Base-by-base conservation (phyloP, 2,329 filamentous ascomycete species). In the Pseudodiploospora longispora region DNA sequence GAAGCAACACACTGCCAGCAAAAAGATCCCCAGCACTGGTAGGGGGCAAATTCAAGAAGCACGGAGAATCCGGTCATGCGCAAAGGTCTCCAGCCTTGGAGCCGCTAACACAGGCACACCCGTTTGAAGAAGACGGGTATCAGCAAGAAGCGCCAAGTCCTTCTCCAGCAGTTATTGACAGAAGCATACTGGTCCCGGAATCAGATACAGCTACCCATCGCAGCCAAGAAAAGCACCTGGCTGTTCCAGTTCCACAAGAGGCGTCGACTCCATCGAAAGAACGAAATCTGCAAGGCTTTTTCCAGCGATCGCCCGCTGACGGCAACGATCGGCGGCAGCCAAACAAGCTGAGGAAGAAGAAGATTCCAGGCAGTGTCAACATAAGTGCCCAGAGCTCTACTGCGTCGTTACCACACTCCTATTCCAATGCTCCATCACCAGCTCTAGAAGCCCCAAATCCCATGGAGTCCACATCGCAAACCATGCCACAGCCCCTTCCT, bases 1-100 rank as follows among this genome's bases (percentile, higher is more conserved):
- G 78, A 46, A 96, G 91, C 66, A 97, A 97, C 60, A 98, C 93
- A 3, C 74, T 97, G 10, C 93, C 93, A 1, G 93, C 91, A 0
- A 95, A 95, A 60, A 84, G 85, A 60, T 93, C 88, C 0, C 87
- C 88, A 6, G 80, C 79, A 6, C 64, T 90, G 36, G 71, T 78
- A 35, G 75, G 81, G 2, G 76, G 77, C 5, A 76, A 85, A n/a
- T 85, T 89, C 55, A 74, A 78, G 30, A 63, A 65, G 52, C 47
- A 52, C 6, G 64, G 64, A 6, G 55, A 48, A 28, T 49, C 59
- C 8, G 55, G 57, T 4, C 46, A 40, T 10, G 40, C 43, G 19
- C 46, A 43, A 10, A 55, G 59, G 12, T 60, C 59, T 5, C 61
- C 60, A n/a, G 55, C 60, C 7, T 60, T 66, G n/a, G 63, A 69